phyloP scores from a whole-genome alignment of 768 basidiomycete species.

The Lactarius trivialis region DNA sequence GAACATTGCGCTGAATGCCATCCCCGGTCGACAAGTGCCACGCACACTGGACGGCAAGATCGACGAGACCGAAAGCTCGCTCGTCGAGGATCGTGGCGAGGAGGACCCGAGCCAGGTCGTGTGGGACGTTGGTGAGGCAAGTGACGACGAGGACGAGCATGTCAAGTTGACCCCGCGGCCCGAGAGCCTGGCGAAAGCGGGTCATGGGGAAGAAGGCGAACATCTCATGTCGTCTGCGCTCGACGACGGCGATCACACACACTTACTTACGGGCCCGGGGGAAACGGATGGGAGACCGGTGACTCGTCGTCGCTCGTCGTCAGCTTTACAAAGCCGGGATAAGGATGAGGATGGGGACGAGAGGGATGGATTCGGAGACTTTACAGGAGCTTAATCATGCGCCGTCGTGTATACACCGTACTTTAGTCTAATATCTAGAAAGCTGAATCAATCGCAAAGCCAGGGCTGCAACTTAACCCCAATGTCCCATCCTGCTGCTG shows the following conservation, averaged over 20 bases:
- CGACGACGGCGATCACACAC: constrained; percentile 31
- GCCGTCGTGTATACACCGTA: neutral
- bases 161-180: constrained; percentile 32
- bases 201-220: constrained; percentile 32
- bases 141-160: constrained; percentile 55
- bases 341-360: constrained; percentile 2
- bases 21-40: constrained; percentile 26
- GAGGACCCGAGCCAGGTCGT: constrained; percentile 41
- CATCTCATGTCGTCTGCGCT: constrained; percentile 36
- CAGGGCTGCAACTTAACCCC: no score
- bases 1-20: constrained; percentile 28
- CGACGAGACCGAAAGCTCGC: constrained; percentile 37
- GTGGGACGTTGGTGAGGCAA: constrained; percentile 71
- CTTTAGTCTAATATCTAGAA: neutral
- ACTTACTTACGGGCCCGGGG: constrained; percentile 2
- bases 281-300: neutral
- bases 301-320: constrained; percentile 20
- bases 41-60: constrained; percentile 26
- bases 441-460: neutral
- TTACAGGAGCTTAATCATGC: constrained; percentile 1
- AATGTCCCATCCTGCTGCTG: no score
- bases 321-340: constrained; percentile 2
- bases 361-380: constrained; percentile 17
- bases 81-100: constrained; percentile 30
- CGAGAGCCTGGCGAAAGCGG: constrained; percentile 26